Base-by-base conservation (phyloP, 495 filamentous ascomycete species). In the Podospora anserina region DNA sequence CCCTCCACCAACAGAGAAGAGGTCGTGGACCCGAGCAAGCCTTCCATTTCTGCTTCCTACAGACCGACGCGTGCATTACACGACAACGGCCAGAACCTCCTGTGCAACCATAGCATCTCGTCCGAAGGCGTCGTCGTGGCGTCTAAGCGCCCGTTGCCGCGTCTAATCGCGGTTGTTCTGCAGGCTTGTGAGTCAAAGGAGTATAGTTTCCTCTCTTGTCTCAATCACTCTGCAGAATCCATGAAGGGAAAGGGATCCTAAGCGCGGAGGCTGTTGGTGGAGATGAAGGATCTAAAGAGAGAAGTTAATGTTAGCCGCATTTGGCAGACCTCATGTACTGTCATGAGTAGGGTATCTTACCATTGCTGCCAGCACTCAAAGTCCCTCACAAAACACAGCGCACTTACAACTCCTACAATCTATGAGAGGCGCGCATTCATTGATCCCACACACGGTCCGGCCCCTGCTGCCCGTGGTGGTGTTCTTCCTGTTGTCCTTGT, bases 1-100 rank as follows among this genome's bases (percentile, higher is more conserved):
- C n/a, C 5, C 20, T 32, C 11, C 26, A 60, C 67, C 61, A 68
- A 68, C 66, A 18, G 20, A 7, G n/a, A 5, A 32, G 30, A 7
- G 30, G 4, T 5, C 3, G 30, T 7, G 7, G 30, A 32, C 30
- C 4, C 30, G 30, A 32, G 30, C 30, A 1, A 32, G 30, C 0
- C 30, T 32, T 32, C 30, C 30, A 32, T 32, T 32, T 32, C 30
- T 32, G 30, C 30, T 32, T 7, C 30, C 4, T 32, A 5, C 30
- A 32, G 30, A 32, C 7, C 7, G 30, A 32, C 30, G 30, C 30
- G 30, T 32, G 30, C 30, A 32, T 32, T 32, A 32, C 30, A 32
- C 30, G 30, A 32, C 30, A 32, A 32, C 30, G 30, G 4, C 30
- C 30, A 32, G 30, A 32, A 7, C 3, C 30, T 32, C 30, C 30